Conservation (phyloP, 305 asterid species). For the Fraxinus platypoda region DNA sequence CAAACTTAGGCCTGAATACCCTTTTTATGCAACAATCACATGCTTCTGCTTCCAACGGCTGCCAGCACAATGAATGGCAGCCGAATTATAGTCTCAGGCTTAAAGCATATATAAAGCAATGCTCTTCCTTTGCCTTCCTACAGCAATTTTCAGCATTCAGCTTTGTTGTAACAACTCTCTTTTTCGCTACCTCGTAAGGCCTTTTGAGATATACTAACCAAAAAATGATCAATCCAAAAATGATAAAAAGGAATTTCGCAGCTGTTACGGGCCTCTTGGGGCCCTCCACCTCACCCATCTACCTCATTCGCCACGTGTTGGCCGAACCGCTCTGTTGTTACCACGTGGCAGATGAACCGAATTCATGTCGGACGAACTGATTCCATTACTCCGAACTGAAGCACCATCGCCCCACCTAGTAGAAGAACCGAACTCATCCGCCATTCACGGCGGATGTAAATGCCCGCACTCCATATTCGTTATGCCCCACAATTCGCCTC, state of each 20-base stretch:
- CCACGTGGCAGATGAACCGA: too few relatives aligned
- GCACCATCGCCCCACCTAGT: too few relatives aligned
- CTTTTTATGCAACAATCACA: not conserved
- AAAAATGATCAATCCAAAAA: not conserved
- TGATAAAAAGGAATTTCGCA: not conserved
- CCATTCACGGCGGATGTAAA: too few relatives aligned
- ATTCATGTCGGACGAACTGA: too few relatives aligned
- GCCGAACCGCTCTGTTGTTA: too few relatives aligned
- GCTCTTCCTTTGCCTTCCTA: not conserved
- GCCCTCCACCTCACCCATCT: too few relatives aligned
- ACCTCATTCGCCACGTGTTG: too few relatives aligned
- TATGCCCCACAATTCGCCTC: too few relatives aligned
- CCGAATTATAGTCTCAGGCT: not conserved
- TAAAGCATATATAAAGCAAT: not conserved
- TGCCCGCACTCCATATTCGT: too few relatives aligned
- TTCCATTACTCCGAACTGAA: too few relatives aligned
- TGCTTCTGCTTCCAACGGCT: not conserved
- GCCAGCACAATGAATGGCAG: not conserved
- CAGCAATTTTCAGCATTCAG: not conserved
- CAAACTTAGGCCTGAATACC: not conserved
- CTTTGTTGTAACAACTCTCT: not conserved
- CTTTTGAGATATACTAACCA: not conserved
- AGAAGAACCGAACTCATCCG: too few relatives aligned
- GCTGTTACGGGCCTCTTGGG: not conserved
- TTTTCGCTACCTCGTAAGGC: not conserved